These are phyloP conservation scores for Alnus glutinosa DNA, from an alignment of 306 rosid species.

Conservation along the genomic window DNA sequence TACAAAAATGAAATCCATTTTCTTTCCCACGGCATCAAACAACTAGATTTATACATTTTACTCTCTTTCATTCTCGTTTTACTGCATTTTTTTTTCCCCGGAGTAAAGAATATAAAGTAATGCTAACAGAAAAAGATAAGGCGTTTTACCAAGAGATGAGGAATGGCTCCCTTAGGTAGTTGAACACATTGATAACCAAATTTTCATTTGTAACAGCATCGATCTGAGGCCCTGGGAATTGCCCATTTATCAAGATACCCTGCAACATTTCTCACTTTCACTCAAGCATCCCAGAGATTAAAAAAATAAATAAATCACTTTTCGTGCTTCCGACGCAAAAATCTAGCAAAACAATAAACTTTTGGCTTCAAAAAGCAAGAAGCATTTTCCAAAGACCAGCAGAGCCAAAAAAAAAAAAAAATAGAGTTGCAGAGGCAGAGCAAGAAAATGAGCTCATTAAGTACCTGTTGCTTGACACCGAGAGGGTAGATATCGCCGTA, in stretches of 20 bases:
- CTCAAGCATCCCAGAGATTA: background rate
- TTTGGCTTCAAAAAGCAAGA: background rate
- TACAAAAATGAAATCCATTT: too few relatives aligned
- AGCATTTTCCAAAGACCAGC: background rate
- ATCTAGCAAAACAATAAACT: background rate
- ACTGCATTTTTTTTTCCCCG: background rate
- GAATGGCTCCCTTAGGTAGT: slow-evolving; percentile 79
- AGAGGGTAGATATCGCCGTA: slow-evolving; percentile 87
- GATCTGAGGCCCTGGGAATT: slow-evolving; percentile 98
- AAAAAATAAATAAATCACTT: background rate
- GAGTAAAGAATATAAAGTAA: background rate
- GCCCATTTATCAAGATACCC: slow-evolving; percentile 96
- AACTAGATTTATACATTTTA: background rate
- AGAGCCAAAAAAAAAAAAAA: background rate
- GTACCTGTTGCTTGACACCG: slow-evolving; percentile 90
- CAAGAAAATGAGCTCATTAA: background rate
- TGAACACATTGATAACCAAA: slow-evolving; percentile 76
- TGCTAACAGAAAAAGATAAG: background rate
- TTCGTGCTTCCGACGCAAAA: background rate
- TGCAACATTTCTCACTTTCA: slow-evolving; percentile 30
- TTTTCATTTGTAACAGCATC: slow-evolving; percentile 93
- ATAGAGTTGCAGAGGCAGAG: background rate
- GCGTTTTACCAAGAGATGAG: slow-evolving; percentile 79
- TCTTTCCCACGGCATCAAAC: too few relatives aligned
- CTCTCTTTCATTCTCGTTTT: background rate